These are phyloP conservation scores for Hanseniaspora pseudoguilliermondii DNA, from an alignment of 805 yeast species.

Conservation along the genomic window DNA sequence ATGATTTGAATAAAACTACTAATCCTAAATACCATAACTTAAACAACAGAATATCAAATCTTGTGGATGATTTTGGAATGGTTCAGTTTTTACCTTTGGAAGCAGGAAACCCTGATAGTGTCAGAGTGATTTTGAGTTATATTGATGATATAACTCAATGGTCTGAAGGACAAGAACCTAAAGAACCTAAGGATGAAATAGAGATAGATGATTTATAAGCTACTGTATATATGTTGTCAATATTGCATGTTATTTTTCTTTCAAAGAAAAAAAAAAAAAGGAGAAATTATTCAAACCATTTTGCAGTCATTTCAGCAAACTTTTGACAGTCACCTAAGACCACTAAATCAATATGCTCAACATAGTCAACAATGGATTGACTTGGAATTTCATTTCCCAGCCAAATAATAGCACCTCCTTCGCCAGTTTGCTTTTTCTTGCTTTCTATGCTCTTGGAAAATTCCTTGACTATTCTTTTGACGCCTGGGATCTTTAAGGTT, in stretches of 20 bases:
- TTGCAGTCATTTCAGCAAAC: conserved; percentile 26
- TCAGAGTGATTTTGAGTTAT: conserved; percentile 73
- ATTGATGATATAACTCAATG: conserved; percentile 96
- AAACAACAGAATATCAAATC: conserved; percentile 70
- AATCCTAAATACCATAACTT: conserved; percentile 57
- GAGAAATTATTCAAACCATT: not conserved
- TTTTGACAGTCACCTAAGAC: conserved; percentile 57
- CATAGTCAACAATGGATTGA: conserved; percentile 35
- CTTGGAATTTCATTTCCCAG: conserved; percentile 45
- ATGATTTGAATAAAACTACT: conserved; percentile 36
- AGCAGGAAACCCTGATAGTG: conserved; percentile 59
- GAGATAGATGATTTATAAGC: conserved; percentile 47
- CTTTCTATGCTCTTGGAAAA: conserved; percentile 46
- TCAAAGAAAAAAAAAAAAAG: too few species aligned
- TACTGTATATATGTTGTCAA: not conserved
- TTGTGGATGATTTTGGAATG: conserved; percentile 97
- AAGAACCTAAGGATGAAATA: conserved; percentile 75
- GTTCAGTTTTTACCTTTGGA: conserved; percentile 90
- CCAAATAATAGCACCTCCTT: conserved; percentile 50
- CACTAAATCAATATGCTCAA: conserved; percentile 44
- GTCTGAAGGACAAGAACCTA: conserved; percentile 93
- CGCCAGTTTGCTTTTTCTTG: conserved; percentile 17
- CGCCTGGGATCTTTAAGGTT: conserved; percentile 69
- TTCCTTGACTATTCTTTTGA: conserved; percentile 46
- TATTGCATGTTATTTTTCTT: not conserved